phyloP scores from a whole-genome alignment of 306 rosid genomes.

The Oemleria cerasiformis region DNA sequence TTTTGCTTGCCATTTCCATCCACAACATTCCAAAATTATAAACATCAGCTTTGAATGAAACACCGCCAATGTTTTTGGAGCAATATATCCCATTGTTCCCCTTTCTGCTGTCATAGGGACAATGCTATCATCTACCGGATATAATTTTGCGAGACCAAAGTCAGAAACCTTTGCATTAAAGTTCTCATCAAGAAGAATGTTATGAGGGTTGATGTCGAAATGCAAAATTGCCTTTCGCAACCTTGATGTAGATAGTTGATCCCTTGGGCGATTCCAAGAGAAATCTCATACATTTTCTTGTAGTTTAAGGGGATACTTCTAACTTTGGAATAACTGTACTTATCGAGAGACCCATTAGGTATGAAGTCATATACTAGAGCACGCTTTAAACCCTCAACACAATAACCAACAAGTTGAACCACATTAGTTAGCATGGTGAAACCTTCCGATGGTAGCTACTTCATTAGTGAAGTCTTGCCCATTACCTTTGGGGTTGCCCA shows the following conservation, averaged over 20 bases:
- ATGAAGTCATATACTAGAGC: background rate
- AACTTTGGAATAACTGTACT: background rate
- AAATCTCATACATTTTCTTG: background rate
- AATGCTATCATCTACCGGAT: background rate
- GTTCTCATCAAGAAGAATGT: conserved; percentile 14
- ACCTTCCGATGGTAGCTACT: background rate
- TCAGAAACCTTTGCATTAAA: conserved; percentile 5
- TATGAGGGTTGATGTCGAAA: conserved; percentile 12
- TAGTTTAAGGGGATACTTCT: background rate
- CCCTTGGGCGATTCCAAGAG: background rate
- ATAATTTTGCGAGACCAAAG: conserved; percentile 12
- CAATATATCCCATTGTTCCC: background rate
- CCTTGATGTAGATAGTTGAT: conserved; percentile 14
- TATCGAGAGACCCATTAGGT: conserved; percentile 10
- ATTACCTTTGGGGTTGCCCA: background rate
- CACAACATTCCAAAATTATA: background rate
- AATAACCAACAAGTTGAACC: conserved; percentile 5
- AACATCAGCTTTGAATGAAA: background rate
- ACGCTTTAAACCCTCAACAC: conserved; percentile 23
- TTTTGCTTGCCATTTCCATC: background rate
- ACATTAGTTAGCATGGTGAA: conserved; percentile 4
- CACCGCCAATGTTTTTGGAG: background rate
- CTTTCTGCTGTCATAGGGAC: background rate
- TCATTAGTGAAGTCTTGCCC: background rate
- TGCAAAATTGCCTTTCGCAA: conserved; percentile 8